Conservation (phyloP, 2,329 filamentous ascomycete species). For the Aspergillus aculeatinus region DNA sequence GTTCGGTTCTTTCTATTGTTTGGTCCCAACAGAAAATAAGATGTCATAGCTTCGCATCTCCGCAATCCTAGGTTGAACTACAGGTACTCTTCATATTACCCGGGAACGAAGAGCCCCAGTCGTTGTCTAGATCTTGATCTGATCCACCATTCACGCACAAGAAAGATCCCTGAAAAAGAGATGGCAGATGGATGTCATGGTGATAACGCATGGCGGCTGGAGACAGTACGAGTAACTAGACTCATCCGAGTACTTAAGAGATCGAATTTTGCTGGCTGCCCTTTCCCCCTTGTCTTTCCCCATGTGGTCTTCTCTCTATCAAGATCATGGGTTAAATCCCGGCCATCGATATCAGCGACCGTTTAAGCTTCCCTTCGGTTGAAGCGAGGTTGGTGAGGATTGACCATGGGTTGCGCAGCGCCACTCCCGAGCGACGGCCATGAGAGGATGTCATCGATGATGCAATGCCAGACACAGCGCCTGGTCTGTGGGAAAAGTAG, state of each 20-base stretch:
- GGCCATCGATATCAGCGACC: background rate
- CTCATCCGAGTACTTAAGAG: background rate
- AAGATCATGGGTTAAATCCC: background rate
- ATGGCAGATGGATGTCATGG: background rate
- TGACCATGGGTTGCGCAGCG: constrained; percentile 3
- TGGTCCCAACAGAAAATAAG: background rate
- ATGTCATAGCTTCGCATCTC: background rate
- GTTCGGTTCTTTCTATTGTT: background rate
- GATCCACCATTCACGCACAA: background rate
- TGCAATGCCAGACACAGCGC: background rate
- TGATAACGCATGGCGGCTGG: background rate
- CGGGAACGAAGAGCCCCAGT: background rate
- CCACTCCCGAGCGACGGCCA: constrained; percentile 3
- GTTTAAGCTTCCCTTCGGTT: background rate
- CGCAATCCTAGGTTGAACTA: background rate
- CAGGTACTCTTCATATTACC: background rate
- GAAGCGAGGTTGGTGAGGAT: background rate
- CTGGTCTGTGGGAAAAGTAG: no score
- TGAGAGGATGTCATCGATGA: constrained; percentile 7
- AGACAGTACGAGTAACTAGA: background rate
- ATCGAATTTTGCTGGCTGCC: background rate
- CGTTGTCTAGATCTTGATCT: background rate
- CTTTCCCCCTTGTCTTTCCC: background rate
- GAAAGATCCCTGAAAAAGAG: background rate
- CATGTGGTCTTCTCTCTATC: no score